A percentile compares a stretch with the other conserved stretches of the same genome.
These are phyloP conservation scores for Pittosporum tobira DNA, from an alignment of 129 eudicot genomes.

Conservation along the genomic window DNA sequence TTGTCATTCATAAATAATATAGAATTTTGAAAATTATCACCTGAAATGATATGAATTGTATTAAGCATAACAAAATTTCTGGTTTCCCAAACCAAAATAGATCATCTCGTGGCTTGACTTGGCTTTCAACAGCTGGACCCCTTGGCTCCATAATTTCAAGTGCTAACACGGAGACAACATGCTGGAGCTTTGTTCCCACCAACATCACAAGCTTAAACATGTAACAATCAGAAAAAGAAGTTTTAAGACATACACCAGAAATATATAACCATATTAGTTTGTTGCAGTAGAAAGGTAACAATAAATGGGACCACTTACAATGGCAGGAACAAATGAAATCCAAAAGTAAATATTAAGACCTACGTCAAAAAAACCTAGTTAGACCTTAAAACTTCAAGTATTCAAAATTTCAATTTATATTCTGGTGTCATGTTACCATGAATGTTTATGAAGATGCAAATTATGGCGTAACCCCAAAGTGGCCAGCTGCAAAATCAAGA, in stretches of 20 bases:
- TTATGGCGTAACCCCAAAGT: slow-evolving; percentile 91
- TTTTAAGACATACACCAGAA: background rate
- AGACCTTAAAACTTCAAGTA: background rate
- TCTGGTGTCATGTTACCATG: slow-evolving; percentile 49
- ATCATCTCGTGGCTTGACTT: slow-evolving; percentile 90
- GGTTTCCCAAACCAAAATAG: slow-evolving; percentile 99
- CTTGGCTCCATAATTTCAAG: slow-evolving; percentile 71
- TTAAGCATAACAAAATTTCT: slow-evolving; percentile 66
- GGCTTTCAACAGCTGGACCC: slow-evolving; percentile 56
- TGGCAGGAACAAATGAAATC: slow-evolving; percentile 87
- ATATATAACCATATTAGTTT: background rate
- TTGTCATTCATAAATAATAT: too few species aligned
- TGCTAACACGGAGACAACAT: slow-evolving; percentile 89
- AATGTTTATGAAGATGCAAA: slow-evolving; percentile 79
- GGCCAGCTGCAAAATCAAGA: slow-evolving; percentile 74
- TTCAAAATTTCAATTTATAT: background rate
- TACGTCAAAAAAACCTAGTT: slow-evolving; percentile 24
- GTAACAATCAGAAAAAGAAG: background rate
- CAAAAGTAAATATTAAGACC: slow-evolving; percentile 96
- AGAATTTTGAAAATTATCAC: slow-evolving; percentile 18
- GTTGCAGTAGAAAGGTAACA: background rate
- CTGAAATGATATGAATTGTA: slow-evolving; percentile 98
- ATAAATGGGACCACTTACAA: slow-evolving; percentile 47
- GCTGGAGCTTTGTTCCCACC: slow-evolving; percentile 98
- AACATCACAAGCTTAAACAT: slow-evolving; percentile 62